phyloP scores from a whole-genome alignment of 2,329 filamentous ascomycete species.

The Verticillium albo-atrum region DNA sequence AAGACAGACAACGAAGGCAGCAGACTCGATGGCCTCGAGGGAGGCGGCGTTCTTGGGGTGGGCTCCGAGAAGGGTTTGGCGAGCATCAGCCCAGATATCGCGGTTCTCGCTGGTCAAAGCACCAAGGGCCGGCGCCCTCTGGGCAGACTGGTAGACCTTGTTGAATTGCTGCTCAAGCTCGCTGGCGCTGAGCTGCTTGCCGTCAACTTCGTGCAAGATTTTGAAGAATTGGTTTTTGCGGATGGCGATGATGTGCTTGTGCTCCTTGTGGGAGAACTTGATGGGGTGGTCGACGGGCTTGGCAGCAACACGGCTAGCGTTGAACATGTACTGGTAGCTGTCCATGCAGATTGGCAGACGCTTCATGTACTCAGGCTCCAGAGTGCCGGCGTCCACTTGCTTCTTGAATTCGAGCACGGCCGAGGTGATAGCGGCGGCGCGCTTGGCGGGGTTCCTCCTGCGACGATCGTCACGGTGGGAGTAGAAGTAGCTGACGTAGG shows the following conservation, averaged over 20 bases:
- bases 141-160: slow-evolving; percentile 72
- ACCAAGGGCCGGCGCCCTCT: slow-evolving; percentile 71
- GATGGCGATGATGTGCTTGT: slow-evolving; percentile 85
- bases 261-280: slow-evolving; percentile 69
- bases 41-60: slow-evolving; percentile 73
- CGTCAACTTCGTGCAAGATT: slow-evolving; percentile 73
- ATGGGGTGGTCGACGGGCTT: slow-evolving; percentile 76
- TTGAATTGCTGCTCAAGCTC: slow-evolving; percentile 90
- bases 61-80: slow-evolving; percentile 69
- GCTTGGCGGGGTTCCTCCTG: slow-evolving; percentile 83
- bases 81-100: slow-evolving; percentile 85
- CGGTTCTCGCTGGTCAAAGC: slow-evolving; percentile 88
- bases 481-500: slow-evolving; percentile 99
- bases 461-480: slow-evolving; percentile 91
- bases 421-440: slow-evolving; percentile 84
- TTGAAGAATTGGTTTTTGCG: slow-evolving; percentile 99
- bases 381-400: slow-evolving; percentile 72
- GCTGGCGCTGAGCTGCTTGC: slow-evolving; percentile 78
- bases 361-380: slow-evolving; percentile 99
- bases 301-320: slow-evolving; percentile 79
- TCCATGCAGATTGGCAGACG: slow-evolving; percentile 97
- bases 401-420: slow-evolving; percentile 91
- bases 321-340: slow-evolving; percentile 99
- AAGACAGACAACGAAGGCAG: slow-evolving; percentile 88
- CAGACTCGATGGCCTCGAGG: slow-evolving; percentile 78